Base-by-base conservation (phyloP, 805 yeast species). In the Cyberlindnera maritima region DNA sequence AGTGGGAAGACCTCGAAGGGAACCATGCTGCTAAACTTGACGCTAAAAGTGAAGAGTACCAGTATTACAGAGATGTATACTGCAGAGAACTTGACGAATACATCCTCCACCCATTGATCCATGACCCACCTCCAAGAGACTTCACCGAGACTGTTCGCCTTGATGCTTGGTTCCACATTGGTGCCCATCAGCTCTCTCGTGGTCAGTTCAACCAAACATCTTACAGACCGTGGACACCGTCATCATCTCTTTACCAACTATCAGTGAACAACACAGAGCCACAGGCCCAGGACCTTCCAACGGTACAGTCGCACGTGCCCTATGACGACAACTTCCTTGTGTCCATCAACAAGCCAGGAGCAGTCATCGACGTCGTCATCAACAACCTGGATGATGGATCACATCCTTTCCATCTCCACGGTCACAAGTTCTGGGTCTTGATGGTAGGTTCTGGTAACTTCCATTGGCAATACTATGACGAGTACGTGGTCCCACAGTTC, bases 311-410 rank as follows among this genome's bases (percentile, higher is more conserved):
- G 2, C 43, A 43, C 13, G 50, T 38, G 33, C 56, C 45, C 4
- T 60, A 43, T 36, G 53, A 41, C 39, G 58, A 29, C 44, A 55
- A 53, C 28, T 55, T 54, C 36, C 41, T 60, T 29, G 42, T 62
- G 11, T 56, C 59, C 28, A 39, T 60, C 32, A 50, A 59, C 40
- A 35, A 59, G 26, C 54, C 59, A 23, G 33, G 54, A 50, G 35
- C 74, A 76, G 32, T 49, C 5, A 73, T 86, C 36, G 92, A 86
- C 54, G 59, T 86, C 26, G 76, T 84, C 2, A 64, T 86, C 37
- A 81, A 84, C 61, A 86, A 85, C 57, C 70, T 68, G 53, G 94
- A 85, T 59, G 83, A 82, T 12, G 81, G 85, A 49, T 75, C 79
- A 39, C 85, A 79, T 58, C 85, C 85, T 2, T 79, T 79, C 75